Evolutionary conservation across 1,284 basidiomycete species (phyloP).

Genomic region (Schizophyllum commune): DNA sequence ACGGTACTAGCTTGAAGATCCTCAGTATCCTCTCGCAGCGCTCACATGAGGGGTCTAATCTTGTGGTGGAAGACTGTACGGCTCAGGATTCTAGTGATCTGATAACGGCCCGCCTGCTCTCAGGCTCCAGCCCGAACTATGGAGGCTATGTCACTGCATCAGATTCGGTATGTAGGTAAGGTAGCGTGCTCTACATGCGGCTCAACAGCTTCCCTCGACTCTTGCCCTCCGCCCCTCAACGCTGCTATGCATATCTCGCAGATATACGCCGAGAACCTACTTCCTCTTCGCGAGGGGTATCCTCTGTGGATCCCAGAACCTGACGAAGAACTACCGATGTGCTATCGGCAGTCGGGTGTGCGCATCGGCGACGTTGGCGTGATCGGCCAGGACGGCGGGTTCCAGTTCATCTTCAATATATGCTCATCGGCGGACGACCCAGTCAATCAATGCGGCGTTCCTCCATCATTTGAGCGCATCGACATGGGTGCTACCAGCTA

Average conservation of each 20-base stretch:
- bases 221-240: background rate
- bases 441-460: background rate
- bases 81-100: no score
- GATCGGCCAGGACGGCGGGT: conserved; percentile 19
- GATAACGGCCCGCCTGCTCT: no score
- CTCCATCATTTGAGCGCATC: background rate
- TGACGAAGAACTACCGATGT: conserved; percentile 10
- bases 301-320: conserved; percentile 23
- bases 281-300: conserved; percentile 13
- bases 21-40: no score
- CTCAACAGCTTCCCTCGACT: background rate
- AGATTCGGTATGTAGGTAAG: no score
- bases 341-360: conserved; percentile 15
- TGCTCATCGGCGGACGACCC: conserved; percentile 9
- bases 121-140: no score
- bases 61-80: no score
- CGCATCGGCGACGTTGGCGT: conserved; percentile 23
- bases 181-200: no score
- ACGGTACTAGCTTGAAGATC: no score
- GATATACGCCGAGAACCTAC: background rate
- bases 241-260: background rate
- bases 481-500: background rate
- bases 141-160: no score
- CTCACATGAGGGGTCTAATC: no score
- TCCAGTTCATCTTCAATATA: conserved; percentile 26